Evolutionary conservation across 176 grass and related monocot genomes (phyloP), one percentile per base, ranked within the genome.

Genomic region (Carex littledalei): DNA sequence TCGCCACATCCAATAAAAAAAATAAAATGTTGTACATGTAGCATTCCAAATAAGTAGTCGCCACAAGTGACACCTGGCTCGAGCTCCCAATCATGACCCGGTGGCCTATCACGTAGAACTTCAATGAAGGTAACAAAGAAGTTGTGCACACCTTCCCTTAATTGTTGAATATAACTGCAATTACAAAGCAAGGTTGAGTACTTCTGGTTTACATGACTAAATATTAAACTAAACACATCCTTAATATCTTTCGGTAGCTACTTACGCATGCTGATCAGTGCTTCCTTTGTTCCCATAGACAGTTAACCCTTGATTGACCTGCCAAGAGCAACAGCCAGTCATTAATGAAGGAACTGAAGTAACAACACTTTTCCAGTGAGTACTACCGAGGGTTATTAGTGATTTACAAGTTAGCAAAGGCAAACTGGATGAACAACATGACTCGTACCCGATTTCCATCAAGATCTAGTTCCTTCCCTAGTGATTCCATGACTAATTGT

Each of bases 221-320:
- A 79, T 47, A 77, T 86, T 20, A 13, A 45, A 41, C 21, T 34
- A 50, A 81, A 75, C 37, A 78, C 71, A 14, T 56, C 76, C 37
- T 39, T 21, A 56, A 86, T 18, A 86, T 71, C 84, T 65, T 32
- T 3, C 2, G 59, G 74, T 24, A 81, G 10, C 79, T 63, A 87
- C 93, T 88, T 84, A 99, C 97, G 97, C 97, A 55, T 99, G 97
- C 64, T 99, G 97, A 80, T 99, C 97, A 22, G 97, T 99, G 89
- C 97, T 99, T 90, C 97, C 97, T 92, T 99, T 99, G 84, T 99
- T 96, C 87, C 97, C 97, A 90, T 99, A 99, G 5, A 99, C 91
- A 61, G 90, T 86, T 80, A 99, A 77, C 32, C 97, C 97, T 94
- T 99, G 97, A 96, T 99, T 99, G 82, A 99, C 97, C 97, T 99